phyloP scores from a whole-genome alignment of 2,329 filamentous ascomycete genomes.

The Penicillium polonicum region DNA sequence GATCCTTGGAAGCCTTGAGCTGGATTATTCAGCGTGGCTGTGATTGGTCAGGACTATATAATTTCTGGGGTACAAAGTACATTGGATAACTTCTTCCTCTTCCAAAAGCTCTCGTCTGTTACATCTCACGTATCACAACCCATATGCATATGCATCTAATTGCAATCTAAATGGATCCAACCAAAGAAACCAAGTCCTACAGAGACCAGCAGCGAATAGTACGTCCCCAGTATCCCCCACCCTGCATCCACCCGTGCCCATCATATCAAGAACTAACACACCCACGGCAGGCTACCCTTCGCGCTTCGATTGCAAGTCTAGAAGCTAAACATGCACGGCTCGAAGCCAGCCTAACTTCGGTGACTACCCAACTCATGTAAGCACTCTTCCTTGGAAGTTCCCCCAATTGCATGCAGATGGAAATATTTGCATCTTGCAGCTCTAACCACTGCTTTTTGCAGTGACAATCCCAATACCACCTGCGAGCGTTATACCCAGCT shows the following conservation, averaged over 20 bases:
- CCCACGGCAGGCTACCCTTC: constrained; percentile 23
- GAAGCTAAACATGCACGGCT: constrained; percentile 48
- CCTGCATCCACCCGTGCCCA: not conserved
- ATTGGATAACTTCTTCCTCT: not conserved
- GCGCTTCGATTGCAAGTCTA: constrained; percentile 37
- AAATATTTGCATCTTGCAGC: not conserved
- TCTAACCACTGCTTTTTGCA: constrained; percentile 10
- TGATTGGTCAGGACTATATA: constrained; percentile 16
- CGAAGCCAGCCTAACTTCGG: constrained; percentile 35
- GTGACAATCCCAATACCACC: constrained; percentile 50
- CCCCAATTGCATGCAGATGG: no score
- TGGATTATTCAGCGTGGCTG: constrained; percentile 20
- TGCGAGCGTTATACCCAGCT: constrained; percentile 64
- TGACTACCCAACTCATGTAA: constrained; percentile 39
- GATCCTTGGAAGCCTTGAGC: not conserved
- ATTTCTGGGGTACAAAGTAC: not conserved
- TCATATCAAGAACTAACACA: not conserved
- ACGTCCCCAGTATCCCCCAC: not conserved
- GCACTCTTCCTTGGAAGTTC: constrained; percentile 1
- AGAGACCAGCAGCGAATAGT: constrained; percentile 22
- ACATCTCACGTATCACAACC: not conserved
- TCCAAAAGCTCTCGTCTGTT: not conserved
- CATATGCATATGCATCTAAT: not conserved
- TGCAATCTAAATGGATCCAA: not conserved
- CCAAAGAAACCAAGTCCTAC: not conserved